A percentile compares a stretch with the other conserved stretches of the same genome.
Evolutionary conservation across 495 filamentous ascomycete species (phyloP).

Genomic region (Cercophora samala): DNA sequence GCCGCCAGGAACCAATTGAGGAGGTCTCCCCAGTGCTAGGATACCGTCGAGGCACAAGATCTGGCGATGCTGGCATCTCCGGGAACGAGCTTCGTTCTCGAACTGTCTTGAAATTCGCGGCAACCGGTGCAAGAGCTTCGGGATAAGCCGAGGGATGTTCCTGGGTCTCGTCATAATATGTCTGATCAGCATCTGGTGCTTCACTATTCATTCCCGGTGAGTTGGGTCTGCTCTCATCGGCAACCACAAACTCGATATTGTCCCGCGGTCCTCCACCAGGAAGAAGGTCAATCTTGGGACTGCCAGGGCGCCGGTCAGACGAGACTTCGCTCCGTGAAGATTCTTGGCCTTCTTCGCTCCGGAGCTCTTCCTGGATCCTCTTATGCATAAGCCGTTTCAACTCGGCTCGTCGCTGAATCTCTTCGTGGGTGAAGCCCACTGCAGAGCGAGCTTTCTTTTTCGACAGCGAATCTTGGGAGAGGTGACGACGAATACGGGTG

Average conservation of each 20-base stretch:
- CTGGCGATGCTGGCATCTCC: slow-evolving; percentile 30
- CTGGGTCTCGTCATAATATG: slow-evolving; percentile 14
- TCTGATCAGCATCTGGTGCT: neutral
- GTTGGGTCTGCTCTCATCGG: slow-evolving; percentile 15
- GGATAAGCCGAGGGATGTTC: slow-evolving; percentile 30
- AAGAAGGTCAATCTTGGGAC: slow-evolving; percentile 23
- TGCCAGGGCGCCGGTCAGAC: slow-evolving; percentile 16
- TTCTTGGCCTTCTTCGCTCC: slow-evolving; percentile 36
- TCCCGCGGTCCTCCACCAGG: slow-evolving; percentile 41
- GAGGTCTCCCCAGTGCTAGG: slow-evolving; percentile 31
- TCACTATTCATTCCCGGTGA: slow-evolving; percentile 9
- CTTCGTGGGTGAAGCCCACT: slow-evolving; percentile 46
- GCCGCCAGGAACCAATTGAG: slow-evolving; percentile 40
- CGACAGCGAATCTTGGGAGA: slow-evolving; percentile 43
- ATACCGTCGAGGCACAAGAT: slow-evolving; percentile 31
- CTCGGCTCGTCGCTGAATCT: slow-evolving; percentile 49
- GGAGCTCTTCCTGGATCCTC: slow-evolving; percentile 52
- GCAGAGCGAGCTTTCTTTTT: slow-evolving; percentile 40
- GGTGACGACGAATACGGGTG: slow-evolving; percentile 43
- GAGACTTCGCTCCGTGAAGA: slow-evolving; percentile 14
- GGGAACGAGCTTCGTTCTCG: slow-evolving; percentile 26
- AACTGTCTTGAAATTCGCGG: slow-evolving; percentile 9
- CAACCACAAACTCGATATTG: slow-evolving; percentile 40
- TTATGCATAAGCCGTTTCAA: slow-evolving; percentile 49
- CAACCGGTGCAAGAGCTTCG: slow-evolving; percentile 11